phyloP scores from a whole-genome alignment of 2,329 filamentous ascomycete species.

The Botryotinia globosa region DNA sequence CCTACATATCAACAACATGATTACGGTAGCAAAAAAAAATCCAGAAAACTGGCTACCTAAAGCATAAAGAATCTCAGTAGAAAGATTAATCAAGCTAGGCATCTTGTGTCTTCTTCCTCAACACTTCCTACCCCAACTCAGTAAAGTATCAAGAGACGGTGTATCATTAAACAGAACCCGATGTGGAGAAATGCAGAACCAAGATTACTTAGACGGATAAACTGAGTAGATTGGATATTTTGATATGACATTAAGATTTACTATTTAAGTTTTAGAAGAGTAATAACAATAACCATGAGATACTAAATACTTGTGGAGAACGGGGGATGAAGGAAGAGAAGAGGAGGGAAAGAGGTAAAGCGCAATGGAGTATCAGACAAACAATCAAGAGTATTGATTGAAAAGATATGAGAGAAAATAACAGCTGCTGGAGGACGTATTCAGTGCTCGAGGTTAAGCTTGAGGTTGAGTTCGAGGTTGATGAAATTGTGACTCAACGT shows the following conservation, averaged over 20 bases:
- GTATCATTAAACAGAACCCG: background rate
- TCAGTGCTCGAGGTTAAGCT: background rate
- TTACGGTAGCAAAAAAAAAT: background rate
- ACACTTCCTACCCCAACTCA: background rate
- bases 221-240: fast-evolving
- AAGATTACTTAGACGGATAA: background rate
- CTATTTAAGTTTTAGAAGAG: background rate
- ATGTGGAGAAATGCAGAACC: background rate
- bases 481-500: background rate
- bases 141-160: background rate
- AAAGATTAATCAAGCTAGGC: background rate
- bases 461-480: background rate
- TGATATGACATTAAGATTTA: background rate
- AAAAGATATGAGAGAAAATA: background rate
- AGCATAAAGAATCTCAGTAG: background rate
- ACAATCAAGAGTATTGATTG: background rate
- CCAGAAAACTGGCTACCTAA: background rate
- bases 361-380: background rate
- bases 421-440: background rate
- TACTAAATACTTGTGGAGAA: background rate
- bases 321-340: background rate
- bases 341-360: background rate
- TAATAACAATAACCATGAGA: background rate
- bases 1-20: background rate
- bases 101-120: background rate